phyloP scores from a whole-genome alignment of 768 basidiomycete species.

The Bullera alba region DNA sequence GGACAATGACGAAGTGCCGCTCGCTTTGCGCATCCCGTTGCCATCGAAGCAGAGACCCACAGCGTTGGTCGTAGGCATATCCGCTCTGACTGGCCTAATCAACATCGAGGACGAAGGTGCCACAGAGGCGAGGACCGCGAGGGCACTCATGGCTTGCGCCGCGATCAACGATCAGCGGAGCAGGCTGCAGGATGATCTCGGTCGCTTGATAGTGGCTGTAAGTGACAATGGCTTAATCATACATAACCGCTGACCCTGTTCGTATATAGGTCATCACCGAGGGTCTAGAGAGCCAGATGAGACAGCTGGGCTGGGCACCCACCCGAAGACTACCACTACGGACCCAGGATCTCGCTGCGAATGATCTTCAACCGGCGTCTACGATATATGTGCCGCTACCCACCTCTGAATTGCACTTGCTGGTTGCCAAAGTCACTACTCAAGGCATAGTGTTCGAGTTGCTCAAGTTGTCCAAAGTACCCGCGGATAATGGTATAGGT shows the following conservation, averaged over 20 bases:
- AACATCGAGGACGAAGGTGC: slow-evolving; percentile 68
- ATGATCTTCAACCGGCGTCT: slow-evolving; percentile 51
- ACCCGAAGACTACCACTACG: slow-evolving; percentile 64
- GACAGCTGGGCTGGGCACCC: slow-evolving; percentile 69
- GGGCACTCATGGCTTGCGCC: slow-evolving; percentile 57
- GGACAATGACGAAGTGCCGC: slow-evolving; percentile 11
- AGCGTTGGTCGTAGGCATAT: slow-evolving; percentile 61
- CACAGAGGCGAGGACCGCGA: slow-evolving; percentile 57
- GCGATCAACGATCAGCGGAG: slow-evolving; percentile 65
- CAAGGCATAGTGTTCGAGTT: slow-evolving; percentile 73
- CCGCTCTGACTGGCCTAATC: slow-evolving; percentile 69
- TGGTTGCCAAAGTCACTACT: slow-evolving; percentile 74
- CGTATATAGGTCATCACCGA: slow-evolving; percentile 68
- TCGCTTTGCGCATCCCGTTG: slow-evolving; percentile 25
- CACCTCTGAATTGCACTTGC: slow-evolving; percentile 55
- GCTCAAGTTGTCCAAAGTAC: slow-evolving; percentile 50
- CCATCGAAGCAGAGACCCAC: slow-evolving; percentile 16
- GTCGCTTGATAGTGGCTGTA: slow-evolving; percentile 60
- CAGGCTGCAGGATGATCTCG: slow-evolving; percentile 55
- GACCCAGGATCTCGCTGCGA: slow-evolving; percentile 61
- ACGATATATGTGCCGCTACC: slow-evolving; percentile 29
- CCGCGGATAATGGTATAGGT: slow-evolving; percentile 22
- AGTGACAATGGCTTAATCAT: slow-evolving; percentile 34
- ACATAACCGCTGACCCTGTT: slow-evolving; percentile 1
- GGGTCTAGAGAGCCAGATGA: slow-evolving; percentile 73